Evolutionary conservation across 2,329 filamentous ascomycete genomes (phyloP), one percentile per base, ranked within the genome.

Genomic region (Aureobasidium sp.): DNA sequence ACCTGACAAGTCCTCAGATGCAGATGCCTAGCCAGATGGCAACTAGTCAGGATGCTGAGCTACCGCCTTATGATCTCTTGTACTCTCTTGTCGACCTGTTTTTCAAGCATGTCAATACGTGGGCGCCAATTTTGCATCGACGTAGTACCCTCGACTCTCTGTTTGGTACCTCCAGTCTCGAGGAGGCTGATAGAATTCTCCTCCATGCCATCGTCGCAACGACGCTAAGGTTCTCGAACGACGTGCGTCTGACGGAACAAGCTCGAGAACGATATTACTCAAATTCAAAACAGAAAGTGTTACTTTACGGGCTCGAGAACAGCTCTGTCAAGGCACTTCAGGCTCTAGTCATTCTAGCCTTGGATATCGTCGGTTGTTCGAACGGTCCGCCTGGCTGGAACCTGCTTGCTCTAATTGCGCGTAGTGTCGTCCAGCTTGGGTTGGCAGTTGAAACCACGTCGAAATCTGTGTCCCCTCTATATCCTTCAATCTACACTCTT

Each of bases 361-460:
- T 96, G 12, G 91, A 96, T 70, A 81, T 96, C 27, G 87, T 91
- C 35, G 92, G 92, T 9, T 89, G 84, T 68, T 91, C 91, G 40
- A 96, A 96, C 71, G 92, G 92, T 0, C 91, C 91, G 2, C 91
- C 91, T 0, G 91, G 90, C 2, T 96, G 91, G 91, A 96, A 96
- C 70, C 82, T 96, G 62, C 85, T 96, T 73, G 91, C 92, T 7
- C 77, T 96, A 56, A 95, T 96, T 64, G 92, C 91, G 1, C 84
- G 92, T 22, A 91, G 90, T 7, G 90, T 95, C 1, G 91, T 96
- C 1, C 91, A 96, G 72, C 78, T 96, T 1, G 92, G 92, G 0
- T 77, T 97, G 29, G 87, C 91, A 0, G 90, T 93, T 1, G 92
- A 97, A 71, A 85, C 84, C 5, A 91, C 87, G 31, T 94, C 90